Base-by-base conservation (phyloP, 495 filamentous ascomycete genomes). In the Xeromyces bisporus region DNA sequence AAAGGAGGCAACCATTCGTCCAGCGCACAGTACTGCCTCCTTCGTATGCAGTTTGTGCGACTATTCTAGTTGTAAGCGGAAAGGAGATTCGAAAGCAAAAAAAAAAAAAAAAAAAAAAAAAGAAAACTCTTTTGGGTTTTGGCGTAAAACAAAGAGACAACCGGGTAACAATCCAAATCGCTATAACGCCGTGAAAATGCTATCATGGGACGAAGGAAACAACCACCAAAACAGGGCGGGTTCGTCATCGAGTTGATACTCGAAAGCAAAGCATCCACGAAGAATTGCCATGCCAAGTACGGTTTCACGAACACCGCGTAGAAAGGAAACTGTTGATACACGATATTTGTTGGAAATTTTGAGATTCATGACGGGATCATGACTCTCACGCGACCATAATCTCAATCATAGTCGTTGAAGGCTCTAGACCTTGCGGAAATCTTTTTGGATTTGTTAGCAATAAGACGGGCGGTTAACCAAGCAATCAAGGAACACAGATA, bases 401-500 rank as follows among this genome's bases (percentile, higher is more conserved):
- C n/a, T n/a, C n/a, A n/a, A n/a, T n/a, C n/a, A n/a, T n/a, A n/a
- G n/a, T n/a, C n/a, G n/a, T n/a, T n/a, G n/a, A n/a, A n/a, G n/a
- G n/a, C n/a, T 34, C 64, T 54, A 75, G 25, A 72, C 64, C 50
- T 76, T 76, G 39, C 71, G 68, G 64, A 79, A 79, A 48, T 79
- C 75, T 79, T 31, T 13, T 11, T 12, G 35, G 17, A 20, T 3
- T 9, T 3, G 35, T 63, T 36, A 67, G 57, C 38, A 33, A 37
- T 5, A 30, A 23, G 17, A 8, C n/a, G 7, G 18, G 2, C n/a
- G 15, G 14, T n/a, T 23, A n/a, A n/a, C n/a, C n/a, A n/a, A n/a
- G n/a, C n/a, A n/a, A n/a, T n/a, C n/a, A n/a, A n/a, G n/a, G n/a
- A n/a, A n/a, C 3, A 32, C 25, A 18, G 23, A 18, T 8, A 40